These are phyloP conservation scores for Thermoascus crustaceus DNA, from an alignment of 2,329 filamentous ascomycete genomes.

Conservation along the genomic window DNA sequence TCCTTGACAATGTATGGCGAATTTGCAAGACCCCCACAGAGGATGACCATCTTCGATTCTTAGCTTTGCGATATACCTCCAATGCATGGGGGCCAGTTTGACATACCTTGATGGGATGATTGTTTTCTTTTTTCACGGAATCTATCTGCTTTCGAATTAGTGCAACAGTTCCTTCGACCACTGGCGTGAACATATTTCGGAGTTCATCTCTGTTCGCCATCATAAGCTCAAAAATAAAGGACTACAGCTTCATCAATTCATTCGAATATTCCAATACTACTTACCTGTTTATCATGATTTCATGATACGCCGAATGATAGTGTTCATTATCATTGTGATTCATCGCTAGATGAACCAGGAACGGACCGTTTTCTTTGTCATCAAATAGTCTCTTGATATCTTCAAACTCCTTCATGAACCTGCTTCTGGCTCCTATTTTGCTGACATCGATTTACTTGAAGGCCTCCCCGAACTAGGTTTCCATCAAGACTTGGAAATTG, in stretches of 20 bases:
- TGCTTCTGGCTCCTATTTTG: not conserved
- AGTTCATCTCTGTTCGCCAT: not conserved
- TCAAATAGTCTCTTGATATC: not conserved
- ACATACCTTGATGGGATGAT: not conserved
- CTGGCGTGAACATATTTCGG: not conserved
- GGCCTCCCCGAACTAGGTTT: not conserved
- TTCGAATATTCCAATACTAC: not conserved
- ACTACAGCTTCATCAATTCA: not conserved
- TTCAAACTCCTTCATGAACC: not conserved
- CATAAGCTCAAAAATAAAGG: no score
- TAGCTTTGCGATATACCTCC: not conserved
- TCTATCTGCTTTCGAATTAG: not conserved
- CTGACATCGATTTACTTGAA: not conserved
- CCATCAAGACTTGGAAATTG: constrained; percentile 3
- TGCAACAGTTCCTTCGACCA: not conserved
- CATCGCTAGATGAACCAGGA: not conserved
- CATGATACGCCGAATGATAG: not conserved
- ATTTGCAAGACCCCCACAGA: constrained; percentile 6
- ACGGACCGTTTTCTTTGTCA: not conserved
- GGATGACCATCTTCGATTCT: not conserved
- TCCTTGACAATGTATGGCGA: not conserved
- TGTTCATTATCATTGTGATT: not conserved
- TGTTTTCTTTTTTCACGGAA: not conserved
- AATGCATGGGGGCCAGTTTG: not conserved
- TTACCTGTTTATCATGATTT: not conserved